Evolutionary conservation across 2,329 filamentous ascomycete species (phyloP).

Genomic region (Erysiphe pulchra): DNA sequence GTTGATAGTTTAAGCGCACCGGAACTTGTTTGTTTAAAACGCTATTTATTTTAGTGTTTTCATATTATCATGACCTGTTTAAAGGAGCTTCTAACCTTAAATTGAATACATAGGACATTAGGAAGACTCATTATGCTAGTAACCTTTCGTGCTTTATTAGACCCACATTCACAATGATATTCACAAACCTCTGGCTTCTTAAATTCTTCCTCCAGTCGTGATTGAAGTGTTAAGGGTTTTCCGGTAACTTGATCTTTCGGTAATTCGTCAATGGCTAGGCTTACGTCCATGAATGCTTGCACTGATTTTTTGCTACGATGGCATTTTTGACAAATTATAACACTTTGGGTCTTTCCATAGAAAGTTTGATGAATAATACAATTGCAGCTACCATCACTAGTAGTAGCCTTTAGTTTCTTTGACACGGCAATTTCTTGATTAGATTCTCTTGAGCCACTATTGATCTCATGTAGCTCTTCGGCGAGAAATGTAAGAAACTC

Average conservation of each 20-base stretch:
- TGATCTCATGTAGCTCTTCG: constrained; percentile 69
- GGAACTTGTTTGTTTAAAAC: constrained; percentile 52
- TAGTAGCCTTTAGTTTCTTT: constrained; percentile 7
- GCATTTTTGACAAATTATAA: constrained; percentile 76
- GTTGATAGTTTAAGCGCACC: constrained; percentile 72
- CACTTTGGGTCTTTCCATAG: constrained; percentile 74
- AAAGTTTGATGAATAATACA: constrained; percentile 91
- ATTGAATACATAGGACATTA: constrained; percentile 71
- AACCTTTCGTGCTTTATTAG: constrained; percentile 60
- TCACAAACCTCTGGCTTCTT: constrained; percentile 70
- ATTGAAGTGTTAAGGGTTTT: constrained; percentile 31
- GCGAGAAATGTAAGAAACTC: constrained; percentile 93
- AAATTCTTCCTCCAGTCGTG: constrained; percentile 67
- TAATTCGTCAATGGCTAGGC: constrained; percentile 55
- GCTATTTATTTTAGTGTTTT: constrained; percentile 14
- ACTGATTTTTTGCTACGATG: constrained; percentile 57
- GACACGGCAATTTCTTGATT: constrained; percentile 7
- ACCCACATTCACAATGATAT: constrained; percentile 65
- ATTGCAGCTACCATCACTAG: constrained; percentile 26
- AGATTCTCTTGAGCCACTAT: constrained; percentile 25
- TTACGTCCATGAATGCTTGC: constrained; percentile 79
- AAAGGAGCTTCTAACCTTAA: constrained; percentile 39
- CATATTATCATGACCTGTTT: neutral
- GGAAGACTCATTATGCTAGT: constrained; percentile 65
- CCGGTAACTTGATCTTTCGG: constrained; percentile 33